phyloP scores from a whole-genome alignment of 1,284 basidiomycete species.

The Farysia itapuensis region DNA sequence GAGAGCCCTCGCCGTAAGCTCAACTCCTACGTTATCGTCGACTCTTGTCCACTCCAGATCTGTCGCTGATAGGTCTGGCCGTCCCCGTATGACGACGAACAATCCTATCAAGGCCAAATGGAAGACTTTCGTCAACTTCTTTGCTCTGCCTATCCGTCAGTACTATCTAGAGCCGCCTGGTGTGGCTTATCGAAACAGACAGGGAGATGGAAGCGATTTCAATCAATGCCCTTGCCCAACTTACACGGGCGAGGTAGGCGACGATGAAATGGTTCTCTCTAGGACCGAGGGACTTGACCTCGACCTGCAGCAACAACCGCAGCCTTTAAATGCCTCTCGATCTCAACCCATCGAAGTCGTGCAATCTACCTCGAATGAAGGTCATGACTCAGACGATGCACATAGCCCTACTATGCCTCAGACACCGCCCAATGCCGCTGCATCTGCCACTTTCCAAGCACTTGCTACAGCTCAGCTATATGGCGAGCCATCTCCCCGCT shows the following conservation, averaged over 20 bases:
- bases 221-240: conserved; percentile 13
- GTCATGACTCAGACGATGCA: too few relatives aligned
- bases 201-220: conserved; percentile 1
- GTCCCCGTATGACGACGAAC: too few relatives aligned
- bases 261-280: conserved; percentile 42
- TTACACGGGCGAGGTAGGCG: conserved; percentile 24
- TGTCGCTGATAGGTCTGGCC: too few relatives aligned
- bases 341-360: too few relatives aligned
- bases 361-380: too few relatives aligned
- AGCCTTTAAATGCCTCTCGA: too few relatives aligned
- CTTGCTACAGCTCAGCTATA: neutral
- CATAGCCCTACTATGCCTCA: too few relatives aligned
- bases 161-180: conserved; percentile 33
- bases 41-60: too few relatives aligned
- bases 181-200: conserved; percentile 8
- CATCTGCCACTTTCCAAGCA: neutral
- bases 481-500: conserved; percentile 14
- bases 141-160: conserved; percentile 35
- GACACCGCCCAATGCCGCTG: conserved; percentile 1
- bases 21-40: too few relatives aligned
- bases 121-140: conserved; percentile 33
- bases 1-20: too few relatives aligned
- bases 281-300: conserved; percentile 27
- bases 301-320: neutral
- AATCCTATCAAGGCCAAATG: conserved; percentile 31